Evolutionary conservation across 352 stramenopile species (phyloP).

Genomic region (Phytophthora parvispora): DNA sequence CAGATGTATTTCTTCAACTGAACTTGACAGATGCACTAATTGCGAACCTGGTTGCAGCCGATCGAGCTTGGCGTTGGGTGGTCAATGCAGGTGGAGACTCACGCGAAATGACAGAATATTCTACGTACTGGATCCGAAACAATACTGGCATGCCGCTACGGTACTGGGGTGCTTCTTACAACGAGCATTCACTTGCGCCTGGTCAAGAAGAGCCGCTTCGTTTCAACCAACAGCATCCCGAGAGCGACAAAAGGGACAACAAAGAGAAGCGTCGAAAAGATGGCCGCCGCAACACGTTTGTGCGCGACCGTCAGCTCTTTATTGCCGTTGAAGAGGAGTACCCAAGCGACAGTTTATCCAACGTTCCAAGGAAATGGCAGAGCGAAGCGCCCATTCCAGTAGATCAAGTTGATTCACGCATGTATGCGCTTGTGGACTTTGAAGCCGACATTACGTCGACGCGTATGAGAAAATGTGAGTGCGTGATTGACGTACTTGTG

Average conservation of each 20-base stretch:
- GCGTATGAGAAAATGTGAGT: constrained; percentile 83
- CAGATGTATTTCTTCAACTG: constrained; percentile 69
- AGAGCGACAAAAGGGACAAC: neutral
- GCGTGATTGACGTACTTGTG: constrained; percentile 87
- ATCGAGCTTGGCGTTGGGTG: constrained; percentile 84
- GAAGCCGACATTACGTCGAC: constrained; percentile 56
- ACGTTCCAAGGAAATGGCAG: constrained; percentile 60
- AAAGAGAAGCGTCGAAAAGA: constrained; percentile 19
- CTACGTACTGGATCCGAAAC: constrained; percentile 90
- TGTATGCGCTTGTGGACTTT: constrained; percentile 83
- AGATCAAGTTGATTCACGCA: constrained; percentile 85
- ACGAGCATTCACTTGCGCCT: constrained; percentile 56
- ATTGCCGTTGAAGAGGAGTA: constrained; percentile 75
- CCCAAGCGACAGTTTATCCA: constrained; percentile 39
- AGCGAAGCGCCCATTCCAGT: constrained; percentile 84
- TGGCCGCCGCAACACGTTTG: constrained; percentile 22
- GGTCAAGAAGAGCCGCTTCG: constrained; percentile 75
- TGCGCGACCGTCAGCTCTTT: constrained; percentile 65
- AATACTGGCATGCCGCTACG: constrained; percentile 82
- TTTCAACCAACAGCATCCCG: constrained; percentile 41
- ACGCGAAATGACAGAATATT: constrained; percentile 84
- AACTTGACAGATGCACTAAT: constrained; percentile 89
- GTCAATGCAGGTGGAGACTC: constrained; percentile 73
- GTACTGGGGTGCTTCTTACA: constrained; percentile 77
- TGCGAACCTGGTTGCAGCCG: constrained; percentile 80